Base-by-base conservation (phyloP, 2,329 filamentous ascomycete species). In the Fusarium euwallaceae region DNA sequence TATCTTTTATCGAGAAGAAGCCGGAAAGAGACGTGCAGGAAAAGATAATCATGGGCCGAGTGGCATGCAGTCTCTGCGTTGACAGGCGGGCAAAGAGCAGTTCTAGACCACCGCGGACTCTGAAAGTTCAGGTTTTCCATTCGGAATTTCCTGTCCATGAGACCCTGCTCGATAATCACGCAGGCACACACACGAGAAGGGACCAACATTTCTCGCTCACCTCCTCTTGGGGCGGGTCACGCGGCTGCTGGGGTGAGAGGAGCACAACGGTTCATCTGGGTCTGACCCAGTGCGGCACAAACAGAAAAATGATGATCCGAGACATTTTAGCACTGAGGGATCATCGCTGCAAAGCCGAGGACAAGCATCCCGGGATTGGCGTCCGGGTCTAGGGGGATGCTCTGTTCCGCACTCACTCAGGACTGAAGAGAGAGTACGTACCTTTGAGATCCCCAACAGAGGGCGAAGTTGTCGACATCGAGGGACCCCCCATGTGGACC, bases 1-100 rank as follows among this genome's bases (percentile, higher is more conserved):
- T 61, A 69, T 17, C 22, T 24, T 39, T 29, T 63, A 32, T 56
- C 58, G 60, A 66, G 59, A 61, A 67, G 64, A 63, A 70, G 60
- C 59, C 72, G 55, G 69, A 70, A 60, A 51, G 62, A 73, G 72
- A 66, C 27, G 72, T 74, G 66, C 72, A 70, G 69, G 66, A 22
- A 22, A 20, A 48, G 51, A 66, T 22, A 62, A 59, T 48, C 64
- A 56, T 75, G 72, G 69, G 45, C 66, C 66, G 69, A 74, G 45
- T 51, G 37, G 63, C 41, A 29, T 41, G 66, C 36, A 22, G 10
- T 60, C 24, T 29, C 32, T 37, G 55, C 22, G 34, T 27, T 27
- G 34, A 37, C 34, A 53, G 48, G 24, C 10, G 24, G 48, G 32
- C 22, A 8, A 16, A n/a, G 10, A 27, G 20, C 14, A 27, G 22